These are phyloP conservation scores for Cinchona pubescens DNA, from an alignment of 257 asterid species.

Conservation along the genomic window DNA sequence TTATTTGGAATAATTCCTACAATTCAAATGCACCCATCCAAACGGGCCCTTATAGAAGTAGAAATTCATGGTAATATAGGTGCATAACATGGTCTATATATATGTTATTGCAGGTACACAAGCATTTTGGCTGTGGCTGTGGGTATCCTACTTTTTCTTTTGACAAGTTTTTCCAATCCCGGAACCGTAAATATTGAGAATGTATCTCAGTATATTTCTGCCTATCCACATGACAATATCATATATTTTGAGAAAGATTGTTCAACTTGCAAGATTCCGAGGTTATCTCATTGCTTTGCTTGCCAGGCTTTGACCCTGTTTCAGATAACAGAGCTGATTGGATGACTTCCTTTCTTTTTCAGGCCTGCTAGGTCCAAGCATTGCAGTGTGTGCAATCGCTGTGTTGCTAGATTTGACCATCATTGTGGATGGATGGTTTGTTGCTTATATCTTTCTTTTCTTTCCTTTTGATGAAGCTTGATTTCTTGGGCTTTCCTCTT, in stretches of 20 bases:
- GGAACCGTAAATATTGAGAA: conserved; percentile 78
- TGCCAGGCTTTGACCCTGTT: conserved; percentile 14
- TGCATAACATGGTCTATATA: conserved; percentile 7
- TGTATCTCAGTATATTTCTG: conserved; percentile 71
- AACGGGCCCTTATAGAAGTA: too few species aligned
- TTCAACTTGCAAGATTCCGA: conserved; percentile 90
- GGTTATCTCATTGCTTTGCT: conserved; percentile 46
- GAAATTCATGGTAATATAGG: background rate
- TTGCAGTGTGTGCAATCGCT: conserved; percentile 85
- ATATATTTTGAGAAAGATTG: conserved; percentile 84
- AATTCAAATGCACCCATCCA: too few species aligned
- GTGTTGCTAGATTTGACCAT: conserved; percentile 98
- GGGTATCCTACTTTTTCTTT: conserved; percentile 77
- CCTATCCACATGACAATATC: conserved; percentile 83
- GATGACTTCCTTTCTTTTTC: conserved; percentile 22
- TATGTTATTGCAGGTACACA: conserved; percentile 51
- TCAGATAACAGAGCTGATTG: conserved; percentile 13
- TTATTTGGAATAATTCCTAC: too few species aligned
- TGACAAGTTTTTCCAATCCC: conserved; percentile 98
- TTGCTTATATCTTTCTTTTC: conserved; percentile 19
- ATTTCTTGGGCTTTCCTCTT: background rate
- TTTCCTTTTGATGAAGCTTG: conserved; percentile 11
- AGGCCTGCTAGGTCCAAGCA: conserved; percentile 99
- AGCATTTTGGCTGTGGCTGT: conserved; percentile 91
- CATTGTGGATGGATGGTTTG: conserved; percentile 99